Evolutionary conservation across 495 filamentous ascomycete genomes (phyloP), one percentile per base, ranked within the genome.

Genomic region (Penicillium chermesinum): DNA sequence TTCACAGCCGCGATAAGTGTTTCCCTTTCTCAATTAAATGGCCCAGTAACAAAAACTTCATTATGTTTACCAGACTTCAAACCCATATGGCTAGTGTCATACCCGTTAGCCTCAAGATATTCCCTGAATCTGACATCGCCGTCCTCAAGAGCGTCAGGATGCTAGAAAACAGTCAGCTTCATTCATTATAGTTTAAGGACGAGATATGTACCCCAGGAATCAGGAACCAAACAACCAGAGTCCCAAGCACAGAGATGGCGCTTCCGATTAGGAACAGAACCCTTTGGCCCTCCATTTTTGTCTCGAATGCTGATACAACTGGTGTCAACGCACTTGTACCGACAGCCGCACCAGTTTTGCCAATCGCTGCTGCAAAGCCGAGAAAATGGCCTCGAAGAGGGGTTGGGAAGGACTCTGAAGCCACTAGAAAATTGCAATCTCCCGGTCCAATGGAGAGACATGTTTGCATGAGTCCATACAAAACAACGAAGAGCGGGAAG

Each of bases 401-500:
- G 0, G 74, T 79, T 1, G 74, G 73, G 48, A 79, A 78, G 0
- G 67, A 74, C 37, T 79, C 74, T 0, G 69, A 63, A 3, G 64
- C 63, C 30, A 63, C 71, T 18, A 74, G 61, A 45, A 76, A 73
- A 14, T 64, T 74, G 2, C 68, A 61, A 12, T 70, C 72, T 0
- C 72, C 75, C 2, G 75, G 75, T 0, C 75, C 74, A 62, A 76
- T 70, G 41, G 74, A 70, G 2, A 72, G 68, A 1, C 75, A 58
- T 0, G 66, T 61, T 22, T 71, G 61, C 54, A 78, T 77, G 35
- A 78, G 67, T 6, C 73, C 74, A 48, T 78, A 79, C 39, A 79
- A 63, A 7, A 78, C 64, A 0, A 80, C 58, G 40, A 80, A 79
- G 5, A 79, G 62, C 0, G 74, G 67, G 32, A 76, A 72, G 7